Evolutionary conservation across 1,284 basidiomycete species (phyloP), one percentile per base, ranked within the genome.

Genomic region (Cutaneotrichosporon mucoides): DNA sequence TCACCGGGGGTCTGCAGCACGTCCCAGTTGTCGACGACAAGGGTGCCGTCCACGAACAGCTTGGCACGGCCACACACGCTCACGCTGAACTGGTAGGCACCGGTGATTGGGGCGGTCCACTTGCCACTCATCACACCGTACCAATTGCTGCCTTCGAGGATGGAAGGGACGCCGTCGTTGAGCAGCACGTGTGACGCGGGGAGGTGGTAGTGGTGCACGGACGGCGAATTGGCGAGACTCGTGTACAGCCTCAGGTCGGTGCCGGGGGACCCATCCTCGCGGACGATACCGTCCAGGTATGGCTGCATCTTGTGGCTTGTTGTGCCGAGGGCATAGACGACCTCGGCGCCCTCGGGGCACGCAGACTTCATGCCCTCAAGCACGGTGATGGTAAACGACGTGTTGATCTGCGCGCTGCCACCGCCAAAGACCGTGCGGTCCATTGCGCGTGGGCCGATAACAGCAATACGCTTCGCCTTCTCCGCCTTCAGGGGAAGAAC

Each of bases 31-130:
- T 66, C 48, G 84, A 84, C 50, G 83, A 85, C 86, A 66, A 88
- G 88, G 70, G 88, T 86, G 13, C 80, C 84, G 62, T 88, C 74
- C 12, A 89, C 75, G 76, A 80, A 88, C 4, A 88, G 76, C 79
- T 60, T 56, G 11, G 61, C 68, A 51, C 65, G 53, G 10, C 70
- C 70, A 8, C 68, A 67, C 15, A 69, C 61, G 11, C 50, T 47
- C 4, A 65, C 35, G 34, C 67, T 67, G 43, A 73, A 72, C 59
- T 70, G 62, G 64, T 64, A 70, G 12, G 65, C 60, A 16, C 66
- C 70, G 4, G 55, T 59, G 3, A 58, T 44, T 6, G 61, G 62
- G 0, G 70, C 45, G 3, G 62, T 68, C 52, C 66, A 72, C 11
- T 54, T 40, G 8, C 64, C 62, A 9, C 53, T 50, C 3, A 68